Evolutionary conservation across 139 green algal genomes (phyloP).

Genomic region (Chlorella sp.): DNA sequence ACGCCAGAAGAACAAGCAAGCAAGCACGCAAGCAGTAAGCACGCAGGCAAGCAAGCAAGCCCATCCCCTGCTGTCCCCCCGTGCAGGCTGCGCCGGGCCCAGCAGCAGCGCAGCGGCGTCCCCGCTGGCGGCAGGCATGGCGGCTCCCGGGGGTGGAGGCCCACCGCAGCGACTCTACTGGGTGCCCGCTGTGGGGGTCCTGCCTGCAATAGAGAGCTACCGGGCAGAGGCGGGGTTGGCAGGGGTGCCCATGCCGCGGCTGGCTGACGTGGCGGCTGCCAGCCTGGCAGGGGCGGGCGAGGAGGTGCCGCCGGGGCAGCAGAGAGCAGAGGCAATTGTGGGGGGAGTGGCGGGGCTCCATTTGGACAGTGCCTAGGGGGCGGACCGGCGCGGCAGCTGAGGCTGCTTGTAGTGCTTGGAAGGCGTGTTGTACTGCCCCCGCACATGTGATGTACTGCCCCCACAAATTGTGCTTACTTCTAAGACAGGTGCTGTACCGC

Average conservation of each 20-base stretch:
- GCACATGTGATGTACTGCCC: too few relatives aligned
- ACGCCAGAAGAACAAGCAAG: too few relatives aligned
- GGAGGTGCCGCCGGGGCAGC: not conserved
- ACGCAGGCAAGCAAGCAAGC: not conserved
- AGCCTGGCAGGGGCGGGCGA: not conserved
- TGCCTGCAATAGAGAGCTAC: conserved; percentile 5
- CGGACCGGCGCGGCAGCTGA: not conserved
- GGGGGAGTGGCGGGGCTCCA: not conserved
- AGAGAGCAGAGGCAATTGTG: not conserved
- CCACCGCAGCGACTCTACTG: conserved; percentile 39
- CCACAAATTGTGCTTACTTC: too few relatives aligned
- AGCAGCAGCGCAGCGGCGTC: not conserved
- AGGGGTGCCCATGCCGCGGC: not conserved
- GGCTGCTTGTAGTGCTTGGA: too few relatives aligned
- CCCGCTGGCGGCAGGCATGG: conserved; percentile 11
- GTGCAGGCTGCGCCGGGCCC: not conserved
- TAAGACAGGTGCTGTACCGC: too few relatives aligned
- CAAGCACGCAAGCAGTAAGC: not conserved
- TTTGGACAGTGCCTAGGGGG: not conserved
- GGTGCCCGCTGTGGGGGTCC: conserved; percentile 40
- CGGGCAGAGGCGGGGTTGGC: not conserved
- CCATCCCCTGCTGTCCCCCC: not conserved
- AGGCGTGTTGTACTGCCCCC: too few relatives aligned
- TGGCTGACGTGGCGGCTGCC: not conserved
- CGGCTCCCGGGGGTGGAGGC: not conserved